phyloP scores from a whole-genome alignment of 768 basidiomycete species.

The Kwoniella sp. region DNA sequence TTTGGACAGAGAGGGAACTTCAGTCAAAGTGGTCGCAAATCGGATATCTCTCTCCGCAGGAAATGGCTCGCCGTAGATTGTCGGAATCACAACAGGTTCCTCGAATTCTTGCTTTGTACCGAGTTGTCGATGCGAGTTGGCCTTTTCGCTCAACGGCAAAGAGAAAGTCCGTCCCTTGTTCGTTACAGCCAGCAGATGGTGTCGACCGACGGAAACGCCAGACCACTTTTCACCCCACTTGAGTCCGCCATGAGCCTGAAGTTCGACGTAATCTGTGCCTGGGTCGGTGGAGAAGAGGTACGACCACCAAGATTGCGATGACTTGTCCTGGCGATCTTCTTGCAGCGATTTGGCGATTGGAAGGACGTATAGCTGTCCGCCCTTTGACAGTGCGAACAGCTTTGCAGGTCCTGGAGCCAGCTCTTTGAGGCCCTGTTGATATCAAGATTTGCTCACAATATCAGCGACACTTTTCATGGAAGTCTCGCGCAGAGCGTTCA shows the following conservation, averaged over 20 bases:
- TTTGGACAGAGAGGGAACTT: slow-evolving; percentile 72
- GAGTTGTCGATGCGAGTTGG: slow-evolving; percentile 81
- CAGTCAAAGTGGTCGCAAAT: slow-evolving; percentile 72
- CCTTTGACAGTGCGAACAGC: slow-evolving; percentile 76
- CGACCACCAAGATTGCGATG: slow-evolving; percentile 64
- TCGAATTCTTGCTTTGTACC: slow-evolving; percentile 72
- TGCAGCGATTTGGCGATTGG: slow-evolving; percentile 64
- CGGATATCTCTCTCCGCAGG: slow-evolving; percentile 60
- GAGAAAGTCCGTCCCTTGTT: slow-evolving; percentile 71
- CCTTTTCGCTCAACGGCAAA: slow-evolving; percentile 71
- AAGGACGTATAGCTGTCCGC: slow-evolving; percentile 74
- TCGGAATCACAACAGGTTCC: slow-evolving; percentile 38
- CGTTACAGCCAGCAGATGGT: slow-evolving; percentile 60
- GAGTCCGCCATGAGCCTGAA: slow-evolving; percentile 65
- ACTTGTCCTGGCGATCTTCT: slow-evolving; percentile 56
- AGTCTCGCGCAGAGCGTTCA: no score
- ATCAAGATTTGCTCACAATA: neutral
- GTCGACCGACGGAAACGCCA: slow-evolving; percentile 71
- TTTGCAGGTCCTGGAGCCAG: slow-evolving; percentile 58
- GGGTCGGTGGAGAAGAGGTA: slow-evolving; percentile 61
- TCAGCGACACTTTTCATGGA: no score
- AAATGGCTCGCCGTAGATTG: slow-evolving; percentile 16
- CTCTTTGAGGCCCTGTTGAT: slow-evolving; percentile 67
- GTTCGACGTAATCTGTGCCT: slow-evolving; percentile 62
- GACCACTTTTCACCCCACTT: slow-evolving; percentile 73